Evolutionary conservation across 768 basidiomycete genomes (phyloP).

Genomic region (Leccinum boreale): DNA sequence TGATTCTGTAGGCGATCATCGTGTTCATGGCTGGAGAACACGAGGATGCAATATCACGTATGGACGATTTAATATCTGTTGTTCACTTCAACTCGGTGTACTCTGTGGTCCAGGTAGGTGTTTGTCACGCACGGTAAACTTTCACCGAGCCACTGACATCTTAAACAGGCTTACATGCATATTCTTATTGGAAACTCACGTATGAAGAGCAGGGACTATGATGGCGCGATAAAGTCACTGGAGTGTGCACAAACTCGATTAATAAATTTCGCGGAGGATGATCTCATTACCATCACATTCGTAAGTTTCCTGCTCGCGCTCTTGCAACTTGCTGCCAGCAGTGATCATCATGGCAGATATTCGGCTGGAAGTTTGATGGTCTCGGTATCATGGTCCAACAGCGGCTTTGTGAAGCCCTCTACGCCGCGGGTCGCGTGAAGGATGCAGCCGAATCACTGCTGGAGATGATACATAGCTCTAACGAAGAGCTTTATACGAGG

Average conservation of each 20-base stretch:
- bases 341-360: no score
- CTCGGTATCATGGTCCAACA: not conserved
- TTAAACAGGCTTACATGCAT: not conserved
- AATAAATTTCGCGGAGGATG: not conserved
- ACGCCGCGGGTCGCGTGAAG: no score
- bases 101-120: not conserved
- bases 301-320: not conserved
- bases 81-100: not conserved
- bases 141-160: not conserved
- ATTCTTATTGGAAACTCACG: not conserved
- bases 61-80: not conserved
- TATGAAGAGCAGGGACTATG: not conserved
- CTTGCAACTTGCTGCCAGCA: no score
- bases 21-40: not conserved
- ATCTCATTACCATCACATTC: not conserved
- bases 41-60: not conserved
- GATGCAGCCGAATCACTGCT: no score
- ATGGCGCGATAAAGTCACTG: not conserved
- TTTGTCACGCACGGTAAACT: not conserved
- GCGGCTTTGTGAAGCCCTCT: no score
- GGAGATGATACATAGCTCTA: no score
- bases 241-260: not conserved
- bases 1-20: not conserved
- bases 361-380: not conserved
- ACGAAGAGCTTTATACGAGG: no score